Evolutionary conservation across 1,284 basidiomycete species (phyloP).

Genomic region (Melampsora americana): DNA sequence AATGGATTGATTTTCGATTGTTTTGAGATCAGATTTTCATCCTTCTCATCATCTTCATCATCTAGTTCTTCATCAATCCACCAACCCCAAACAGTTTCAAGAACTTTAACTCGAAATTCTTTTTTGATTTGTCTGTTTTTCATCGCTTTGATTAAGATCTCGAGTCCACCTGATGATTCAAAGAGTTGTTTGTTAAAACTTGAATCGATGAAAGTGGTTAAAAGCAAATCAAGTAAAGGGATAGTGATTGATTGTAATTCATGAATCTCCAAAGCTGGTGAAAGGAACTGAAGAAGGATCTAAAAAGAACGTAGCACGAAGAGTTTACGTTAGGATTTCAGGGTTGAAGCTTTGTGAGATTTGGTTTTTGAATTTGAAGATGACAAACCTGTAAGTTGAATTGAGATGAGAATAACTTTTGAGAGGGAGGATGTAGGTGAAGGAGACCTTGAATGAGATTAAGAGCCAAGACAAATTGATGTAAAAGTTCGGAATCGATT

Average conservation of each 20-base stretch:
- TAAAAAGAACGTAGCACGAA: not conserved
- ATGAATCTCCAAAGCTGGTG: not conserved
- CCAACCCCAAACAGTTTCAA: constrained; percentile 43
- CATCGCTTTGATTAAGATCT: constrained; percentile 39
- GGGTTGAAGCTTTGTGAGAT: no score
- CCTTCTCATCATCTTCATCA: no score
- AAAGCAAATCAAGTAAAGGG: constrained; percentile 25
- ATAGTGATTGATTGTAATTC: not conserved
- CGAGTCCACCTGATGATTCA: constrained; percentile 29
- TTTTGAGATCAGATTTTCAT: not conserved
- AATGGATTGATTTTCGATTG: not conserved
- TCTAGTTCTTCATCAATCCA: constrained; percentile 29
- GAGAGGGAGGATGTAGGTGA: constrained; percentile 29
- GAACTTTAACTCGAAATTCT: constrained; percentile 19
- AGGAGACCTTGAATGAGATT: constrained; percentile 25
- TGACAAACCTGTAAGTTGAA: constrained; percentile 24
- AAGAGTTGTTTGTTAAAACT: constrained; percentile 18
- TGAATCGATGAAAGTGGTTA: constrained; percentile 18
- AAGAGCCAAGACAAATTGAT: constrained; percentile 2
- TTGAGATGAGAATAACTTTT: constrained; percentile 21
- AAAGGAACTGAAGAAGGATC: constrained; percentile 24
- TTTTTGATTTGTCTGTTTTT: constrained; percentile 23
- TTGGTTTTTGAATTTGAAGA: not conserved
- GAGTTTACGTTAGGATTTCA: no score
- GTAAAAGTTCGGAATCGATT: not conserved